Percentiles rank a stretch among this genome's conserved stretches.
phyloP scores from a whole-genome alignment of 257 asterid species.

The Solanum piurae region DNA sequence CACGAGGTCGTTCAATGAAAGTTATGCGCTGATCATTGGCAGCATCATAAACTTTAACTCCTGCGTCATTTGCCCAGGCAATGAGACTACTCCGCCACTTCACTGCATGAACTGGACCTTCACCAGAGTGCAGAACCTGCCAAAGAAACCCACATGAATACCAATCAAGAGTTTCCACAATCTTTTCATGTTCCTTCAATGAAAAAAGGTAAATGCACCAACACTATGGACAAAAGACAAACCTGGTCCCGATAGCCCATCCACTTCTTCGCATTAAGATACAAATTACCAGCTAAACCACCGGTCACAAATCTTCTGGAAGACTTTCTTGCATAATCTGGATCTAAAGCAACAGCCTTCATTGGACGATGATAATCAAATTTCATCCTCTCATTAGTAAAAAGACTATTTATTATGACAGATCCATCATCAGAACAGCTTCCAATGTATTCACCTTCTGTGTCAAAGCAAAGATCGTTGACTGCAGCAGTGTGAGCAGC shows the following conservation, averaged over 20 bases:
- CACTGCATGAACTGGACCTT: conserved; percentile 94
- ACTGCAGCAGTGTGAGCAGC: conserved; percentile 86
- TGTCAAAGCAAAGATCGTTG: conserved; percentile 86
- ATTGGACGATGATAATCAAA: conserved; percentile 96
- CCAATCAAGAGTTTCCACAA: conserved; percentile 5
- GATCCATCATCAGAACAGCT: conserved; percentile 99
- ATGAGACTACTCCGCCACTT: conserved; percentile 90
- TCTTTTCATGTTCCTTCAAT: conserved; percentile 9
- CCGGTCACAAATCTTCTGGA: conserved; percentile 94
- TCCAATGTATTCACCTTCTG: conserved; percentile 94
- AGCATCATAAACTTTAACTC: conserved; percentile 96
- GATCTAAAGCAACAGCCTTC: conserved; percentile 95
- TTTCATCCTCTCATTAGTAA: conserved; percentile 77
- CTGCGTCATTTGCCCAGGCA: conserved; percentile 98
- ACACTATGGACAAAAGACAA: conserved; percentile 17
- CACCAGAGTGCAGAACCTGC: conserved; percentile 95
- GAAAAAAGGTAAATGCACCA: conserved; percentile 1
- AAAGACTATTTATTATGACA: conserved; percentile 83
- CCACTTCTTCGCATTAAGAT: conserved; percentile 86
- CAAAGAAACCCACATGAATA: conserved; percentile 12
- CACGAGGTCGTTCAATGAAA: conserved; percentile 88
- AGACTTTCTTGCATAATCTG: conserved; percentile 80
- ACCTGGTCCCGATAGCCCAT: conserved; percentile 96
- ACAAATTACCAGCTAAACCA: conserved; percentile 93
- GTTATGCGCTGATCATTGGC: conserved; percentile 87